Conservation (phyloP, 306 rosid species). For the Neltuma alba region DNA sequence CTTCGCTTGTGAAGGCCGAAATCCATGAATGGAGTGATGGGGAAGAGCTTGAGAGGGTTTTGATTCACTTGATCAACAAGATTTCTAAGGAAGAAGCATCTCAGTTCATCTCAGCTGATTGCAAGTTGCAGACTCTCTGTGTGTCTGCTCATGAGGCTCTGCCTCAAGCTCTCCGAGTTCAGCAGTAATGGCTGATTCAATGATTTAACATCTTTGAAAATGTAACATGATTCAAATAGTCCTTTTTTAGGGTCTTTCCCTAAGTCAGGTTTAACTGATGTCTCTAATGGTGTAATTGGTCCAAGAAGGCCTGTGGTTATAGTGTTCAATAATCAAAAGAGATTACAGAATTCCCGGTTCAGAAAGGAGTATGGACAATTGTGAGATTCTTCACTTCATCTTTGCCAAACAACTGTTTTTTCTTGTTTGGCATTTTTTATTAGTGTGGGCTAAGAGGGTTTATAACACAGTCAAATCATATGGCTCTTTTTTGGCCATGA, state of each 20-base stretch:
- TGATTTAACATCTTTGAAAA: neutral
- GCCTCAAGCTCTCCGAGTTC: constrained; percentile 48
- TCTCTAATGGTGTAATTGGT: neutral
- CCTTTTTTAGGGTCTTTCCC: neutral
- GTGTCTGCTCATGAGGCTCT: constrained; percentile 46
- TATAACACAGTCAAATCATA: neutral
- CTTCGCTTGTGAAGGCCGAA: constrained; percentile 50
- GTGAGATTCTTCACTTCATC: neutral
- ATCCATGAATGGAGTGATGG: constrained; percentile 66
- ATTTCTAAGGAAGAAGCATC: constrained; percentile 41
- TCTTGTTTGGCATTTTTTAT: neutral
- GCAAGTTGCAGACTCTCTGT: constrained; percentile 45
- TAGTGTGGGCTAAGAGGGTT: neutral
- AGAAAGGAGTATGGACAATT: neutral
- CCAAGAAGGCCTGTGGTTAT: neutral
- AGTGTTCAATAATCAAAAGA: neutral
- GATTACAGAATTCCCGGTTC: neutral
- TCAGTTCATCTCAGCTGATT: constrained; percentile 44
- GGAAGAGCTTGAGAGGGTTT: constrained; percentile 44
- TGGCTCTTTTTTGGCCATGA: neutral
- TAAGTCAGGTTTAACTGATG: neutral
- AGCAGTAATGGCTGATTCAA: constrained; percentile 24
- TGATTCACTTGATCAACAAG: constrained; percentile 44
- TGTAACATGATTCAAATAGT: neutral
- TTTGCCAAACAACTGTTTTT: neutral